Conservation (phyloP, 441 rosid species). For the Populus hybrid region DNA sequence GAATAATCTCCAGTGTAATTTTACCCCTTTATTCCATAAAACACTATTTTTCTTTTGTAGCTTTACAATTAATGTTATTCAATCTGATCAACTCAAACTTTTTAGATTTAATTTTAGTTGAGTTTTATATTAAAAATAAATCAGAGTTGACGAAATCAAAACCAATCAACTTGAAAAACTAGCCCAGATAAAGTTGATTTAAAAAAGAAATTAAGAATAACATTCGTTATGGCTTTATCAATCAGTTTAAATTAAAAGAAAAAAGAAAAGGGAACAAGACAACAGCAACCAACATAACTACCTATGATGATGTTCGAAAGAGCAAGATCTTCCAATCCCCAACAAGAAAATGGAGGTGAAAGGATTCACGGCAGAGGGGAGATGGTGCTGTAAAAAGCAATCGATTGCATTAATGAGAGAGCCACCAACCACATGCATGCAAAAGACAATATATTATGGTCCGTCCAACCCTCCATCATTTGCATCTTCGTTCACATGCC, state of each 20-base stretch:
- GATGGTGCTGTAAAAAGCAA: neutral
- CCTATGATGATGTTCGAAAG: constrained; percentile 13
- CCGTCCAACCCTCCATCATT: constrained; percentile 8
- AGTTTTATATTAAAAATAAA: too few relatives aligned
- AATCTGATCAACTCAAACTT: too few relatives aligned
- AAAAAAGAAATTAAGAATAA: too few relatives aligned
- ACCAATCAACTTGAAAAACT: too few relatives aligned
- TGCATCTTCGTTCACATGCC: neutral
- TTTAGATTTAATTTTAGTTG: too few relatives aligned
- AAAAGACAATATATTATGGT: constrained; percentile 1
- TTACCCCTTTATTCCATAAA: neutral
- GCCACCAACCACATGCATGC: constrained; percentile 23
- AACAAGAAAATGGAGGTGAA: neutral
- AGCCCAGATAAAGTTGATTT: too few relatives aligned
- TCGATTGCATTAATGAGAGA: constrained; percentile 1
- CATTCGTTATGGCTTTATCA: too few relatives aligned
- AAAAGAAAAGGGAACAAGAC: constrained; percentile 17
- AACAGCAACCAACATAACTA: constrained; percentile 30
- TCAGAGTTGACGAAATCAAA: too few relatives aligned
- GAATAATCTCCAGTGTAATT: neutral
- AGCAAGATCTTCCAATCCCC: neutral
- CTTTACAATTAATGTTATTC: too few relatives aligned
- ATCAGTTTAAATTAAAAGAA: too few relatives aligned
- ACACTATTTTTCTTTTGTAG: neutral
- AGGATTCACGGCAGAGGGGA: neutral